Evolutionary conservation across 208 protist genomes (phyloP), one percentile per base, ranked within the genome.

Genomic region (Crithidia thermophila): DNA sequence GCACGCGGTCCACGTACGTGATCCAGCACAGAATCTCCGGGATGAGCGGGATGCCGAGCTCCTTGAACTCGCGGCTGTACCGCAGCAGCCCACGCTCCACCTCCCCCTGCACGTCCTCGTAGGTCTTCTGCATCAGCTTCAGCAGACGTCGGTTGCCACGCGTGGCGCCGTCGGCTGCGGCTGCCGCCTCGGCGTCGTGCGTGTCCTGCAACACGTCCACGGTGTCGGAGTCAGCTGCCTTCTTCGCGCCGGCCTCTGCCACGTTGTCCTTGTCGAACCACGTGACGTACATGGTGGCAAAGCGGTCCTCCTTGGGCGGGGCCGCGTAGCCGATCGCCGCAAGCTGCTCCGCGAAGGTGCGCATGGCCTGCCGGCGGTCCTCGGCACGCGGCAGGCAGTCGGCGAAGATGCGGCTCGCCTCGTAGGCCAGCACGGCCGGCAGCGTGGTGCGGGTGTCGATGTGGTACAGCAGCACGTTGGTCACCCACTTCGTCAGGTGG

Each of bases 21-120:
- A 98, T 55, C 85, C 93, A 95, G 20, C 82, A 74, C 0, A 99
- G 28, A 6, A 97, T 78, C 65, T 99, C 94, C 0, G 87, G 88
- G 52, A 99, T 97, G 18, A 98, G 55, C n/a, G 92, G 64, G 9
- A 99, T 73, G 68, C 91, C 59, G 11, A 99, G 79, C 21, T 83
- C 72, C 64, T 94, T 98, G 75, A 93, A 97, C 84, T 99, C 98
- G 40, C 97, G 91, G 71, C 96, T 94, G 85, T 98, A 99, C 58
- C 95, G 94, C 50, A 98, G 52, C 46, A 99, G 39, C 3, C 79
- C 94, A 21, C 72, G 76, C 49, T 94, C 81, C 13, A 98, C 93
- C 67, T 98, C 87, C 13, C 67, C 61, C 30, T 72, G 77, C 16
- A 84, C 81, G 31, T 84, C 82, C 3, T 85, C 81, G 72, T 96